Evolutionary conservation across 2,329 filamentous ascomycete genomes (phyloP).

Genomic region (Mycosphaerella sp.): DNA sequence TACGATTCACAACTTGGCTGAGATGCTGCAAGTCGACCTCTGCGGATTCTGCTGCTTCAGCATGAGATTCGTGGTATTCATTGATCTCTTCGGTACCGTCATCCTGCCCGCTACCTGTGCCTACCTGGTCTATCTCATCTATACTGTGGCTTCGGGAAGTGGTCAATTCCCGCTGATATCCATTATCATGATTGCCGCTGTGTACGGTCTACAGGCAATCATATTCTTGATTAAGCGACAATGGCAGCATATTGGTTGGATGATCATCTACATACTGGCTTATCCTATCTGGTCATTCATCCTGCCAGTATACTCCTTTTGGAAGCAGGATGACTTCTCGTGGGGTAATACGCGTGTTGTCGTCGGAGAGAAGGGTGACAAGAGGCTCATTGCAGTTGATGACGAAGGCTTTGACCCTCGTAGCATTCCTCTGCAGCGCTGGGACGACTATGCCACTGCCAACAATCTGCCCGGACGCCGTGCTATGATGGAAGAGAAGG

Average conservation of each 20-base stretch:
- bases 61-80: constrained; percentile 96
- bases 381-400: constrained; percentile 77
- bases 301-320: constrained; percentile 95
- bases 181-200: constrained; percentile 78
- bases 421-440: constrained; percentile 87
- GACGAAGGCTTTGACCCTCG: constrained; percentile 86
- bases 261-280: constrained; percentile 96
- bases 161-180: constrained; percentile 83
- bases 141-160: constrained; percentile 60
- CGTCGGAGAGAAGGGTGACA: constrained; percentile 85
- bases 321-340: constrained; percentile 98
- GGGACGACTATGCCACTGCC: constrained; percentile 86
- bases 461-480: constrained; percentile 91
- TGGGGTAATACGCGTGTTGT: constrained; percentile 99
- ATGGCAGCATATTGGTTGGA: constrained; percentile 99
- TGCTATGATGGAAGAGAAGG: constrained; percentile 43
- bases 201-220: constrained; percentile 91
- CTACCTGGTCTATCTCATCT: constrained; percentile 85
- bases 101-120: constrained; percentile 85
- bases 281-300: constrained; percentile 91
- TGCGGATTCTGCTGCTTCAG: constrained; percentile 99
- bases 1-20: constrained; percentile 90
- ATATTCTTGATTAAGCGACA: constrained; percentile 96
- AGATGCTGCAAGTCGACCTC: constrained; percentile 85
- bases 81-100: constrained; percentile 86